Conservation (phyloP, 768 basidiomycete genomes). For the Pleurotus pulmonarius region DNA sequence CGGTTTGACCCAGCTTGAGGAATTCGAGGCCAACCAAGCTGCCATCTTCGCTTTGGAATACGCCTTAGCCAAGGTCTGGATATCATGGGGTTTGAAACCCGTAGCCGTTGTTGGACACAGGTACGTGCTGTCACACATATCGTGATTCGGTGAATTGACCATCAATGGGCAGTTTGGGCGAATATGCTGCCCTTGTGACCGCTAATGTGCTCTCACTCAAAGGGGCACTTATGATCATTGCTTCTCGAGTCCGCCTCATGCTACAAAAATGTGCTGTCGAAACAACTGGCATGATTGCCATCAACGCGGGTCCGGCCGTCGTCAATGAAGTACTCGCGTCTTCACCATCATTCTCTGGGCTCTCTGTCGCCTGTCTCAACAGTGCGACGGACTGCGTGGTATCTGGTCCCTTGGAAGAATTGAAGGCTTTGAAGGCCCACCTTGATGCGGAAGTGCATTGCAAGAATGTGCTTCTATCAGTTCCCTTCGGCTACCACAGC, state of each 20-base stretch:
- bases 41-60: conserved; percentile 63
- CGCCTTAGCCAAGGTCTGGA: conserved; percentile 61
- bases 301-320: conserved; percentile 33
- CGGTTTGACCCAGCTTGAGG: conserved; percentile 23
- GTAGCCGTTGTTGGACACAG: conserved; percentile 69
- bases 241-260: conserved; percentile 56
- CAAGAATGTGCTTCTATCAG: conserved; percentile 41
- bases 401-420: conserved; percentile 46
- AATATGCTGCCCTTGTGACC: conserved; percentile 68
- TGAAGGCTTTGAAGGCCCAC: conserved; percentile 36
- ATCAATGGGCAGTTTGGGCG: conserved; percentile 54
- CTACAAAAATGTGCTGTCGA: conserved; percentile 37
- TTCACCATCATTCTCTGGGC: conserved; percentile 26
- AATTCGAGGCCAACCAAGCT: conserved; percentile 45
- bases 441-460: conserved; percentile 32
- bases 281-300: conserved; percentile 59
- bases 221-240: conserved; percentile 56
- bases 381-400: conserved; percentile 54
- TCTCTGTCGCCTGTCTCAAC: conserved; percentile 62
- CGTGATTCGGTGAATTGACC: conserved; percentile 2
- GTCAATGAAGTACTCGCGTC: conserved; percentile 31
- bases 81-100: conserved; percentile 63
- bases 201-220: conserved; percentile 55
- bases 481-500: conserved; percentile 67
- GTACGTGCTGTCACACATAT: conserved; percentile 29